Base-by-base conservation (phyloP, 768 basidiomycete genomes). In the Trametes cingulata region DNA sequence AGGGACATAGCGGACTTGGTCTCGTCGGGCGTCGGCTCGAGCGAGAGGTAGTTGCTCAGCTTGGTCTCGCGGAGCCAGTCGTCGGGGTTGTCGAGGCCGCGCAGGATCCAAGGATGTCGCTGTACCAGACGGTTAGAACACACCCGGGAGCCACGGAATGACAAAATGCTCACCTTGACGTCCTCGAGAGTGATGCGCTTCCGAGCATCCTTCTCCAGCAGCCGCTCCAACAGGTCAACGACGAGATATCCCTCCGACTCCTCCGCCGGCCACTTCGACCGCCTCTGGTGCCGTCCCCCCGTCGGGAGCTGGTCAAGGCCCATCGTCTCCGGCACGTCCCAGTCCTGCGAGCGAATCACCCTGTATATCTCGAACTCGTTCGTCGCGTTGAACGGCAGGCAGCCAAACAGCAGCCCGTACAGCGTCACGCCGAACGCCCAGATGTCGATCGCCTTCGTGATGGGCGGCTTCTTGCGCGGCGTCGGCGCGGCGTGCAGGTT, bases 351-450 rank as follows among this genome's bases (percentile, higher is more conserved):
- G 61, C 90, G 88, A 29, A 97, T 95, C 46, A 87, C 80, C 54
- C 84, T 76, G 74, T 95, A 96, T 52, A 97, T 75, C 55, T 81
- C 81, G 72, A 84, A 97, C 73, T 95, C 91, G 43, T 78, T 82
- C 27, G 65, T 67, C 0, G 82, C 82, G 29, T 78, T 76, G 73
- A 95, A 98, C 1, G 96, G 96, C 1, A 89, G 84, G 56, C 77
- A 78, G 10, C 94, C 97, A 65, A 96, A 98, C 1, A 98, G 81
- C 46, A 98, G 83, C 70, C 95, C 96, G 74, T 93, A 98, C 5
- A 98, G 78, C 2, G 97, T 99, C 29, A 98, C 90, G 22, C 97
- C 97, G 2, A 99, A 82, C 0, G 97, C 96, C 97, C 97, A 99
- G 35, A 99, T 85, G 69, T 99, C 97, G 70, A 98, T 96, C 3